Conservation (phyloP, 768 basidiomycete species). For the Pholiota molesta region DNA sequence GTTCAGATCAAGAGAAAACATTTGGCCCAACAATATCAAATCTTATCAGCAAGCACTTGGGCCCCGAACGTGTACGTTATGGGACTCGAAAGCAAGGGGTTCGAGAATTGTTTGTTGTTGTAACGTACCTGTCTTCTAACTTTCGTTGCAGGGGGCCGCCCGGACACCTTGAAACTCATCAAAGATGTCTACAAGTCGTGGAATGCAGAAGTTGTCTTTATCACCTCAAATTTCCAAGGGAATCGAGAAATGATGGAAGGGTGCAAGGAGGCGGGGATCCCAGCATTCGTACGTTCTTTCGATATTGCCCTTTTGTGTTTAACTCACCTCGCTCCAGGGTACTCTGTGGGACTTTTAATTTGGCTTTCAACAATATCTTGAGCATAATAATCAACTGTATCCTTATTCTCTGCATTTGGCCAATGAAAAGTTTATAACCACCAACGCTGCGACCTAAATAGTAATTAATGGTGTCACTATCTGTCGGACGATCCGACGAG, state of each 20-base stretch:
- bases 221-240: constrained; percentile 78
- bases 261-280: constrained; percentile 71
- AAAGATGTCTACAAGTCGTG: constrained; percentile 75
- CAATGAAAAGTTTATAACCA: background rate
- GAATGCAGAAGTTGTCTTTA: constrained; percentile 83
- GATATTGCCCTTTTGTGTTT: background rate
- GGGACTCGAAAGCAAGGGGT: constrained; percentile 79
- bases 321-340: constrained; percentile 36
- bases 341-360: constrained; percentile 76
- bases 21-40: constrained; percentile 80
- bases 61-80: constrained; percentile 74
- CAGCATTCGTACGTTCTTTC: constrained; percentile 53
- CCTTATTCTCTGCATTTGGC: constrained; percentile 5
- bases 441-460: background rate
- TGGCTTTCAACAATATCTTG: background rate
- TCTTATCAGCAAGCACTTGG: constrained; percentile 68
- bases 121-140: background rate
- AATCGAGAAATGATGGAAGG: constrained; percentile 86
- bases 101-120: constrained; percentile 3
- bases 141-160: constrained; percentile 56
- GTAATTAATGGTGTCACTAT: background rate
- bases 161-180: constrained; percentile 78
- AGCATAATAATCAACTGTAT: constrained; percentile 8
- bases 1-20: constrained; percentile 84
- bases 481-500: background rate